Base-by-base conservation (phyloP, 257 asterid genomes). In the Plectranthus barbatus region DNA sequence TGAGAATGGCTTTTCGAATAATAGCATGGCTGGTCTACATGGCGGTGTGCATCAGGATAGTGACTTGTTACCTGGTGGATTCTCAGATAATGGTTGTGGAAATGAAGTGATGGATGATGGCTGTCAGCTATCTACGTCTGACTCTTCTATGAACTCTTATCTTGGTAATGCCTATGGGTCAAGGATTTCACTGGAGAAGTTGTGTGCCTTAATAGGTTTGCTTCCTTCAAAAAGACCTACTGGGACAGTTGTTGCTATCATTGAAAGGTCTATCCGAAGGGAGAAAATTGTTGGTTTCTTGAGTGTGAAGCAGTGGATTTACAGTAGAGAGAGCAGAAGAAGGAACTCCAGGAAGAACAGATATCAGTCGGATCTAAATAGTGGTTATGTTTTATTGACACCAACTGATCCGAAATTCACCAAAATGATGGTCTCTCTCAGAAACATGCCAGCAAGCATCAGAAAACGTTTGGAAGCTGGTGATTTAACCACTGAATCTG, bases 141-240 rank as follows among this genome's bases (percentile, higher is more conserved):
- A 56, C 58, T 67, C 72, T 53, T 37, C 74, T n/a, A 55, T 57
- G 13, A 81, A 59, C 18, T 39, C 66, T 36, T 51, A 68, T 65
- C 53, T 75, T 64, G 79, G 69, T 47, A 69, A 69, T 37, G 69
- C 52, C 23, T 34, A 64, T 63, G 84, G 59, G 53, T 56, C 68
- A 40, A 50, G 67, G 60, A 60, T 39, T 73, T 77, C 83, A 49
- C 47, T 78, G 51, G 93, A 83, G 51, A 81, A 73, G 23, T 55
- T 91, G 54, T 79, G 83, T 62, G 60, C 78, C 31, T 40, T 70
- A 26, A 67, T 78, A 71, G 59, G 72, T 73, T 75, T 60, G 44
- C 48, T 74, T 56, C 95, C 97, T 24, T 81, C 84, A 23, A 88
- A 86, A 59, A 82, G 98, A 34, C 98, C 98, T 7, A 91, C 95